Conservation (phyloP, 805 yeast genomes). For the Tetrapisispora namnaoensis region DNA sequence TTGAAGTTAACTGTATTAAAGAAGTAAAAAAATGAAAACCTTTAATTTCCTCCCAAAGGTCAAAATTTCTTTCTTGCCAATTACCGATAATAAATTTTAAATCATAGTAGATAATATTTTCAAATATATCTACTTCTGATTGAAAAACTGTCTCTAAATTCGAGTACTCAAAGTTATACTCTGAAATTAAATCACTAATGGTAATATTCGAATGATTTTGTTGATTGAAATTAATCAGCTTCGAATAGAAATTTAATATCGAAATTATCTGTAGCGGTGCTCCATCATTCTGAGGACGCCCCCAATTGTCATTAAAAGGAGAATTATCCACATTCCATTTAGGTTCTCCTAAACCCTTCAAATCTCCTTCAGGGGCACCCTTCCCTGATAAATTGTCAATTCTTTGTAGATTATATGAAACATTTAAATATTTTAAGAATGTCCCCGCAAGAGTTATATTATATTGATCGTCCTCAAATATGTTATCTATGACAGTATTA, state of each 20-base stretch:
- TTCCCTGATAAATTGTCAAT: conserved; percentile 59
- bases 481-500: conserved; percentile 48
- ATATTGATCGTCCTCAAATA: conserved; percentile 22
- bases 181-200: conserved; percentile 23
- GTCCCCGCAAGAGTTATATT: conserved; percentile 19
- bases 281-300: conserved; percentile 93
- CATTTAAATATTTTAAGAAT: conserved; percentile 54
- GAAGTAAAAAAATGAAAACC: conserved; percentile 74
- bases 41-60: conserved; percentile 84
- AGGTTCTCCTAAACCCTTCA: conserved; percentile 78
- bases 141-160: conserved; percentile 8
- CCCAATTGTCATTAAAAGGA: conserved; percentile 66
- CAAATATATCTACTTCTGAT: conserved; percentile 34
- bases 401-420: conserved; percentile 53
- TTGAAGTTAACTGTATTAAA: conserved; percentile 60
- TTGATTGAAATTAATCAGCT: conserved; percentile 29
- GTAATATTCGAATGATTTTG: conserved; percentile 1
- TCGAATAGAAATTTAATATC: conserved; percentile 43
- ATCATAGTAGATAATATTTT: conserved; percentile 55
- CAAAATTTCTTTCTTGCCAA: conserved; percentile 68
- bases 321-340: conserved; percentile 63
- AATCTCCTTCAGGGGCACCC: conserved; percentile 25
- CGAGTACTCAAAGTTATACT: conserved; percentile 3
- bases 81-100: conserved; percentile 47
- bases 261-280: conserved; percentile 76